A percentile compares a stretch with the other conserved stretches of the same genome.
phyloP scores from a whole-genome alignment of 257 asterid species.

The Petrea volubilis region DNA sequence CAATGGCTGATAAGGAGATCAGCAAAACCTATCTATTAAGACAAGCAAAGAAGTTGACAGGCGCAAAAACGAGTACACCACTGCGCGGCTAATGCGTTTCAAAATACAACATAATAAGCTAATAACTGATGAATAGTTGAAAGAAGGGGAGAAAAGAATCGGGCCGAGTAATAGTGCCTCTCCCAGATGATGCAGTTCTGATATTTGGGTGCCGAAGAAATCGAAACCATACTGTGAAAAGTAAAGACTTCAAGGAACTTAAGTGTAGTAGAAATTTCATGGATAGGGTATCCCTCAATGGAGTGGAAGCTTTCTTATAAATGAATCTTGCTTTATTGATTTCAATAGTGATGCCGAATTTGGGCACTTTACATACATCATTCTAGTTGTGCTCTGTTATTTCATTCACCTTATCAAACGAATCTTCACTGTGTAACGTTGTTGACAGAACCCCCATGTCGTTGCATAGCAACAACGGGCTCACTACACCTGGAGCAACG shows the following conservation, averaged over 20 bases:
- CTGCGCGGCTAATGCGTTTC: no score
- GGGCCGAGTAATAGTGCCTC: neutral
- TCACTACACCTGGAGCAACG: slow-evolving; percentile 84
- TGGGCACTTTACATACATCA: slow-evolving; percentile 21
- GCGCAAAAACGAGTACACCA: no score
- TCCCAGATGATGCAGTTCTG: neutral
- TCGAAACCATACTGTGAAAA: neutral
- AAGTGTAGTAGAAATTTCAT: neutral
- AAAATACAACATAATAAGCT: no score
- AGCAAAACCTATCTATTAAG: neutral
- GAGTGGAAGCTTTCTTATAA: slow-evolving; percentile 25
- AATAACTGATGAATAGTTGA: slow-evolving; percentile 3
- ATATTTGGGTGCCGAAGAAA: slow-evolving; percentile 9
- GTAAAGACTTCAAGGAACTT: neutral
- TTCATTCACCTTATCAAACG: slow-evolving; percentile 21
- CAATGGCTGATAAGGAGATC: neutral
- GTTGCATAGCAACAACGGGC: slow-evolving; percentile 89
- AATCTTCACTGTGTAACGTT: slow-evolving; percentile 37
- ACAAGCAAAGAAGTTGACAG: no score
- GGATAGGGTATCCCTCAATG: slow-evolving; percentile 31
- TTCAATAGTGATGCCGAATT: slow-evolving; percentile 25
- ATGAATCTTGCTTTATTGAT: slow-evolving; percentile 35
- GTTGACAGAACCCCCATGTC: slow-evolving; percentile 46
- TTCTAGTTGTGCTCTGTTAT: slow-evolving; percentile 23
- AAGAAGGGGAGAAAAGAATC: neutral